Conservation (phyloP, 2,329 filamentous ascomycete genomes). For the Colletotrichum graminicola region DNA sequence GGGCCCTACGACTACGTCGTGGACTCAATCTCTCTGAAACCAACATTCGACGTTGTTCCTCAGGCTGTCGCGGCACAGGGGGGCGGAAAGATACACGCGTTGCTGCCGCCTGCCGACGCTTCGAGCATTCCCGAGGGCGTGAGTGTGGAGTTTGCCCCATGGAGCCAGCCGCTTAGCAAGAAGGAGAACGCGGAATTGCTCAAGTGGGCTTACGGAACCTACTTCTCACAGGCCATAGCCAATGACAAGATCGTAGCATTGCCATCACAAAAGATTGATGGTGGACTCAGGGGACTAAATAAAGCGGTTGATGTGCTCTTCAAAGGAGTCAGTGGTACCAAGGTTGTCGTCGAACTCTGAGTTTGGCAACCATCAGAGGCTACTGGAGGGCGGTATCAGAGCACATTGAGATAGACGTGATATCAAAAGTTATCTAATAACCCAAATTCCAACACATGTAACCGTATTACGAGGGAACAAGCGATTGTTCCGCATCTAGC, state of each 20-base stretch:
- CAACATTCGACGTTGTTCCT: constrained; percentile 43
- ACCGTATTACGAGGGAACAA: background rate
- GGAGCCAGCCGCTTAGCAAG: background rate
- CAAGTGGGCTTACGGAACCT: constrained; percentile 22
- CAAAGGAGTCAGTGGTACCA: constrained; percentile 25
- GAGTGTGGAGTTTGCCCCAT: background rate
- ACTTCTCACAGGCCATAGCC: constrained; percentile 19
- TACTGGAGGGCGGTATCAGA: no score
- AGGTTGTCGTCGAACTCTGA: constrained; percentile 27
- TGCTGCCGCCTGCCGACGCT: constrained; percentile 14
- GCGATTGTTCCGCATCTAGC: background rate
- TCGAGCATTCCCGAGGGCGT: constrained; percentile 20
- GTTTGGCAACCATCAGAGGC: no score
- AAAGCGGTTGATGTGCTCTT: constrained; percentile 24
- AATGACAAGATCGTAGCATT: background rate
- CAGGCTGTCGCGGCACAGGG: constrained; percentile 32
- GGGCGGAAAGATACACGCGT: constrained; percentile 19
- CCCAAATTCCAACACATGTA: no score
- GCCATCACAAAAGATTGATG: constrained; percentile 10
- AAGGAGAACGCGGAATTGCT: constrained; percentile 22
- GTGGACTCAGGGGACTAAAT: constrained; percentile 19
- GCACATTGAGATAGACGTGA: background rate
- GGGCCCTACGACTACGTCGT: constrained; percentile 48
- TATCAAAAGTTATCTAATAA: background rate
- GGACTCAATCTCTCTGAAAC: constrained; percentile 47